Base-by-base conservation (phyloP, 805 yeast species). In the Tetrapisispora taiwanensis region DNA sequence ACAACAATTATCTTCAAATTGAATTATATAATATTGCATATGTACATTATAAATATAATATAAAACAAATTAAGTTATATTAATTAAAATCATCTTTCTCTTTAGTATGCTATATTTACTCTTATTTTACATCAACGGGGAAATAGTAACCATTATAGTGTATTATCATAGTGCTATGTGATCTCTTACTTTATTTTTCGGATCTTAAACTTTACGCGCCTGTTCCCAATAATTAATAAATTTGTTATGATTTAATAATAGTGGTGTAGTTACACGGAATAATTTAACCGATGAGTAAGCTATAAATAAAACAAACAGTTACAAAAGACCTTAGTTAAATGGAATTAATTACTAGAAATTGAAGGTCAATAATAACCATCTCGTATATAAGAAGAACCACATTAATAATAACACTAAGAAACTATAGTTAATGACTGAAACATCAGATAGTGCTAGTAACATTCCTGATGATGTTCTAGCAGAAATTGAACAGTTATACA, bases 401-500 rank as follows among this genome's bases (percentile, higher is more conserved):
- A 8, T 10, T 15, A n/a, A 10, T 31, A 31, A 15, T 10, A 31
- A n/a, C 24, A 37, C 17, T 18, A 26, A 18, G 24, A 26, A 38
- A 4, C n/a, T 10, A 30, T 30, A 14, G 4, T n/a, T 3, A 39
- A 41, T 41, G 44, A 41, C 34, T 22, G 39, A 19, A 15, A 24
- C 18, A 22, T 17, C 36, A 41, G 36, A 18, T n/a, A 26, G 30
- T 18, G 9, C 19, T n/a, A 32, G 30, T 15, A 28, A 18, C 12
- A 27, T 39, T 22, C 33, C 43, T 2, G 37, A 6, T 17, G 80
- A 74, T 42, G 73, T 76, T 3, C 60, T 73, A 30, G 78, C 73
- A 47, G 87, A 81, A 50, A 76, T 80, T 73, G 65, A 68, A 34
- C 68, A 68, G 41, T 66, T 81, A 10, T 74, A 74, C 42, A 67